Evolutionary conservation across 306 rosid species (phyloP), one percentile per base, ranked within the genome.

Genomic region (Glycine tomentella): DNA sequence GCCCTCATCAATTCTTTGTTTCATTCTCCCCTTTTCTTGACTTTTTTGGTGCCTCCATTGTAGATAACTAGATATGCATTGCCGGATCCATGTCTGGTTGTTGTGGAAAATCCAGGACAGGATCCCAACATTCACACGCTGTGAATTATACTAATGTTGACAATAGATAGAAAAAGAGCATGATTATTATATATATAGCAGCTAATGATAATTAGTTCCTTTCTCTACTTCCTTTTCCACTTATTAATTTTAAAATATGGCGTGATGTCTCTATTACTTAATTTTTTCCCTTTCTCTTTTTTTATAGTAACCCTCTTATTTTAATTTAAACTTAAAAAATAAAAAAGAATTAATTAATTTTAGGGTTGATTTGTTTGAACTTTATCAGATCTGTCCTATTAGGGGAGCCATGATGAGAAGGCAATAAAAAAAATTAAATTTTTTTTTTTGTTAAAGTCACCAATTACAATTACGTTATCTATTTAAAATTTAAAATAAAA

Each of bases 101-200:
- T 63, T 75, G 69, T 78, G 66, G 77, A 44, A 84, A 82, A 69
- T 87, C 78, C 40, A 66, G 11, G 92, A 87, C 92, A 87, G 5
- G 85, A 87, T 87, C 89, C 80, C 46, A 82, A 89, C 87, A 86
- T 84, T 89, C 88, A 80, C 85, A 87, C 86, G 63, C 86, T 77
- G 74, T 20, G 65, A 79, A 81, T 80, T 77, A 81, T 87, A 42
- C 74, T 31, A 75, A 78, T n/a, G 80, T 81, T 69, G 85, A 76
- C 73, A 51, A 49, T 16, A 57, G 42, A 82, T 38, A 9, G 46
- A 36, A 73, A 65, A 46, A 76, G 13, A 72, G 9, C 50, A 34
- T 12, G 14, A 33, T 67, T 11, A n/a, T n/a, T n/a, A 13, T 62
- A 34, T 11, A 13, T 62, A 34, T 53, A 51, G 64, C 63, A 75